Base-by-base conservation (phyloP, 257 asterid genomes). In the Lycium ferocissimum region DNA sequence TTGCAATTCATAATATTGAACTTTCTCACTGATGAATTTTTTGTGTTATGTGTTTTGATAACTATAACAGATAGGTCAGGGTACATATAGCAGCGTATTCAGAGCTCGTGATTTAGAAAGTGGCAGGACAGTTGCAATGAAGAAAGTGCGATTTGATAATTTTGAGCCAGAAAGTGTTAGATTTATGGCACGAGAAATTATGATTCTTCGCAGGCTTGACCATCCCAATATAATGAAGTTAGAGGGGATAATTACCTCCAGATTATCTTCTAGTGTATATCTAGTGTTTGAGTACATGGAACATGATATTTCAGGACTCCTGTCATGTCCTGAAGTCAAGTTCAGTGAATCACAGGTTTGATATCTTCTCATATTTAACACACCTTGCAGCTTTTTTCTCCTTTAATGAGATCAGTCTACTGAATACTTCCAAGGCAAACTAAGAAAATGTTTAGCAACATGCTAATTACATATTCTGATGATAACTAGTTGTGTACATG, bases 141-240 rank as follows among this genome's bases (percentile, higher is more conserved):
- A 96, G 92, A 96, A 96, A 90, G 98, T 96, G 26, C 94, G 99
- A 1, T 96, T 96, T n/a, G 98, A 94, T 90, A 96, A 93, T 88
- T 94, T 93, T 59, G 99, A 96, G 91, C 99, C 99, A 1, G 98
- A 94, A 81, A 96, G 98, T 79, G 98, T 96, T 62, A 94, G 98
- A 26, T 96, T 96, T 92, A 96, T 96, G 99, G 97, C 97, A 58
- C 87, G 99, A 57, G 99, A 95, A 91, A 94, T 95, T 63, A 73
- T 89, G 86, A 92, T 95, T 83, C 95, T 91, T 58, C 97, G 99
- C 6, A 88, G 94, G 82, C 97, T 95, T 58, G 95, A 95, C 86
- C 99, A 95, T 86, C 98, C 99, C 38, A 95, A 95, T 73, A 83
- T 95, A 71, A 94, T 96, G 69, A 94, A 94, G 88, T 85, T 96